Evolutionary conservation across 257 asterid species (phyloP), one percentile per base, ranked within the genome.

Genomic region (Nicotiana tomentosiformis): DNA sequence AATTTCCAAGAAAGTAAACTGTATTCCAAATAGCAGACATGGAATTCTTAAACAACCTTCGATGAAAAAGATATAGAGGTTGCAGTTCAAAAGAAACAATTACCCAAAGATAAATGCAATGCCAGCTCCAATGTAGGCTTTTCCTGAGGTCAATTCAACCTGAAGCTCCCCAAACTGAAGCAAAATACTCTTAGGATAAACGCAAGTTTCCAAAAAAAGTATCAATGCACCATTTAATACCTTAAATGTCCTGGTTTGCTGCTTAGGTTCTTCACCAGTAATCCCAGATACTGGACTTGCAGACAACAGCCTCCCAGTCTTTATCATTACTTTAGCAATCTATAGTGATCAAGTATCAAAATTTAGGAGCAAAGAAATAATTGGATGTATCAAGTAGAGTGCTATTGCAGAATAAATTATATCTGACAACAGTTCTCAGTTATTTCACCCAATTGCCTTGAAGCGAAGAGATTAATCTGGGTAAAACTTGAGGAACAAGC

Each of bases 141-240:
- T 94, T 81, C 83, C 85, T 74, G 94, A 81, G 67, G 97, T 93
- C 84, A 96, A 85, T 87, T 90, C 99, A 72, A 94, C 97, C 86
- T 96, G 98, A 86, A 96, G 99, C 20, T 89, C 93, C 66, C 99
- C 98, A 87, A 96, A 94, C 99, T 96, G 92, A 87, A 72, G 81
- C 69, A 77, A 65, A 56, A 74, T 53, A 70, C 74, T 81, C 53
- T 56, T 81, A 74, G 62, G 62, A 74, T 49, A 49, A 74, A 58
- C 14, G 29, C 8, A 35, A 74, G 15, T 39, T 7, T 49, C 26
- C 37, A 7, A 23, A 49, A 23, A 15, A 74, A 57, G 9, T 57
- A 74, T 74, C 15, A 58, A 49, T 14, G 51, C 26, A 74, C 26
- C 62, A 74, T 43, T 81, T 65, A 32, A 56, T 87, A 96, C 98